Evolutionary conservation across 177 flowering plant genomes (phyloP).

Genomic region (Vitis hybrid): DNA sequence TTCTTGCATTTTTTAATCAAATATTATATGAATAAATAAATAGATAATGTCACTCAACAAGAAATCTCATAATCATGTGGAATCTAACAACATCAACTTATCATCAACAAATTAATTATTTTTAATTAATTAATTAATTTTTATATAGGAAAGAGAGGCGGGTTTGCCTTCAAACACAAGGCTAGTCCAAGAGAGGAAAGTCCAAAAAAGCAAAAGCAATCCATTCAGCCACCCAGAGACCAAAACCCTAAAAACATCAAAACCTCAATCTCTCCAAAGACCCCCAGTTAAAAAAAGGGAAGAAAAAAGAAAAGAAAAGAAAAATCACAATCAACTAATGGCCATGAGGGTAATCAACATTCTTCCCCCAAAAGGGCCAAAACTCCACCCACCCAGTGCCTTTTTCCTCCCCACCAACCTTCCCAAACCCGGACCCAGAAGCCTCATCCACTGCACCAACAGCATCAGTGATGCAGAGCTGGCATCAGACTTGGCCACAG

Average conservation of each 20-base stretch:
- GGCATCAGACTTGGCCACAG: slow-evolving; percentile 44
- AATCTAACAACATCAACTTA: too few relatives aligned
- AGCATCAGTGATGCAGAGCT: slow-evolving; percentile 43
- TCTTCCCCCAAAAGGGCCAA: slow-evolving; percentile 21
- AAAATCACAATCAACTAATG: slow-evolving; percentile 25
- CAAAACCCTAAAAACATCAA: not conserved
- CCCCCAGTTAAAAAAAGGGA: not conserved
- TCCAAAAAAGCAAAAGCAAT: too few relatives aligned
- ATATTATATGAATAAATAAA: too few relatives aligned
- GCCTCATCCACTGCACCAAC: slow-evolving; percentile 29
- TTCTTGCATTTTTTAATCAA: too few relatives aligned
- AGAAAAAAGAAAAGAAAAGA: not conserved
- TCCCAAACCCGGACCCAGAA: slow-evolving; percentile 7
- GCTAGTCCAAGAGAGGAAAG: too few relatives aligned
- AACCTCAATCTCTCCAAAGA: not conserved
- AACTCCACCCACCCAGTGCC: slow-evolving; percentile 5
- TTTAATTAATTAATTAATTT: too few relatives aligned
- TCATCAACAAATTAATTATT: too few relatives aligned
- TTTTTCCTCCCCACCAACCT: slow-evolving; percentile 10
- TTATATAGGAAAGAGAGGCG: too few relatives aligned
- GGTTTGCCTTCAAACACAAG: too few relatives aligned
- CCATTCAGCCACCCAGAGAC: too few relatives aligned
- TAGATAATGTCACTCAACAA: too few relatives aligned
- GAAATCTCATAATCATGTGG: too few relatives aligned
- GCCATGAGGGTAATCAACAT: slow-evolving; percentile 21